Conservation (phyloP, 257 asterid species). For the Fraxinus anomala region DNA sequence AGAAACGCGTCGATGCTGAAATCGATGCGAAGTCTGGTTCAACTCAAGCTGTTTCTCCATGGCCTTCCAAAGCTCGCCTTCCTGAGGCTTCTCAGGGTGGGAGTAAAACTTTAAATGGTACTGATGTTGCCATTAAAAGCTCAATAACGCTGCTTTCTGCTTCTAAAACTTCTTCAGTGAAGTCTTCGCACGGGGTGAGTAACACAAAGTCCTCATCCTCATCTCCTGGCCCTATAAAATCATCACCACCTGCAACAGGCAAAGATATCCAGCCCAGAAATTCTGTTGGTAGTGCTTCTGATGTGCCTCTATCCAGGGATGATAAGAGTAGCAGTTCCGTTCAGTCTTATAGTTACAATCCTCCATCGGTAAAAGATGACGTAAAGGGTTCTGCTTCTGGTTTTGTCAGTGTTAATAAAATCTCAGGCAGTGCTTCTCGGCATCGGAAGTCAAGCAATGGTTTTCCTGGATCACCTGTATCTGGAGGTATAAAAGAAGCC, state of each 20-base stretch:
- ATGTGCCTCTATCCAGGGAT: constrained; percentile 41
- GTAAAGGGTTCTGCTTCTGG: constrained; percentile 41
- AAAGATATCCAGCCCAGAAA: constrained; percentile 44
- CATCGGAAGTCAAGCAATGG: constrained; percentile 34
- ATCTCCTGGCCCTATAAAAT: constrained; percentile 41
- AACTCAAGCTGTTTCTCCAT: constrained; percentile 34
- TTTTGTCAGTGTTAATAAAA: constrained; percentile 36
- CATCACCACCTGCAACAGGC: constrained; percentile 41
- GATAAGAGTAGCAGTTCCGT: constrained; percentile 50
- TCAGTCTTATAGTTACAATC: constrained; percentile 45
- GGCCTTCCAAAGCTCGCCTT: constrained; percentile 48
- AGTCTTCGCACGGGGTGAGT: constrained; percentile 45
- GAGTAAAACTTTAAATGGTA: constrained; percentile 37
- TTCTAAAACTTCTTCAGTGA: constrained; percentile 36
- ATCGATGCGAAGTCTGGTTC: constrained; percentile 52
- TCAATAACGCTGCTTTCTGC: constrained; percentile 42
- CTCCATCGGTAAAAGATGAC: constrained; percentile 40
- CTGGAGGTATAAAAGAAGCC: constrained; percentile 44
- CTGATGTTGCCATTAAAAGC: constrained; percentile 47
- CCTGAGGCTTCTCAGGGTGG: constrained; percentile 40
- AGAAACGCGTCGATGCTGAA: constrained; percentile 68
- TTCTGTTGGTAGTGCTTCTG: constrained; percentile 37
- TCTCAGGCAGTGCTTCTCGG: constrained; percentile 34
- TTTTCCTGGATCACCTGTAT: constrained; percentile 29
- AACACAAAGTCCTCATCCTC: constrained; percentile 41